These are phyloP conservation scores for Striga asiatica DNA, from an alignment of 257 asterid species.

Conservation along the genomic window DNA sequence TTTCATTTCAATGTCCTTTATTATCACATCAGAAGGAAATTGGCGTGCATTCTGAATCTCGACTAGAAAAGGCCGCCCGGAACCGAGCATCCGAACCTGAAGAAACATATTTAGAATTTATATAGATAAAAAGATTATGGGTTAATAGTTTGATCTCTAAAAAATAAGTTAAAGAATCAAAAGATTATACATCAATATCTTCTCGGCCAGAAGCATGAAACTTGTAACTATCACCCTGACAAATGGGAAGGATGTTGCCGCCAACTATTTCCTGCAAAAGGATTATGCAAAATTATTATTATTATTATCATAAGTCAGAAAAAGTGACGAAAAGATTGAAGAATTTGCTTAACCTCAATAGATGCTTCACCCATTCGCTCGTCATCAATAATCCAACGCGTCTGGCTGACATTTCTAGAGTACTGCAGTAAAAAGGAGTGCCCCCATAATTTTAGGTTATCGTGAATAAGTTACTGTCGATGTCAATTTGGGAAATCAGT, in stretches of 20 bases:
- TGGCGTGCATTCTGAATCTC: constrained; percentile 81
- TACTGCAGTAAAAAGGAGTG: constrained; percentile 39
- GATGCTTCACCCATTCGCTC: constrained; percentile 99
- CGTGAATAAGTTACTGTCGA: not conserved
- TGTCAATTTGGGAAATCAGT: not conserved
- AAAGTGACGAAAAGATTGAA: not conserved
- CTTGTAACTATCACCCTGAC: constrained; percentile 74
- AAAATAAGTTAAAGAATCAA: constrained; percentile 1
- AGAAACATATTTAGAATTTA: no score
- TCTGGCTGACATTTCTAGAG: constrained; percentile 92
- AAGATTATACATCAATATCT: constrained; percentile 73
- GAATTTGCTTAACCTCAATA: constrained; percentile 51
- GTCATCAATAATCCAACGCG: constrained; percentile 89
- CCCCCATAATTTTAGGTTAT: constrained; percentile 1
- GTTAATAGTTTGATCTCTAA: no score
- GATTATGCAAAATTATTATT: constrained; percentile 10
- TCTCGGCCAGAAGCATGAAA: constrained; percentile 99
- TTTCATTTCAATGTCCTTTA: constrained; percentile 64
- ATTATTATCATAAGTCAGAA: constrained; percentile 1
- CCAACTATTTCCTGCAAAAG: constrained; percentile 80
- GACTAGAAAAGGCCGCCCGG: constrained; percentile 91
- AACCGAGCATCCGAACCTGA: constrained; percentile 93
- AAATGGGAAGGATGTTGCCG: constrained; percentile 65
- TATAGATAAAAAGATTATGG: no score
- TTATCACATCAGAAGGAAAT: constrained; percentile 48